Conservation (phyloP, 257 asterid species). For the Jaltomata sinuosa region DNA sequence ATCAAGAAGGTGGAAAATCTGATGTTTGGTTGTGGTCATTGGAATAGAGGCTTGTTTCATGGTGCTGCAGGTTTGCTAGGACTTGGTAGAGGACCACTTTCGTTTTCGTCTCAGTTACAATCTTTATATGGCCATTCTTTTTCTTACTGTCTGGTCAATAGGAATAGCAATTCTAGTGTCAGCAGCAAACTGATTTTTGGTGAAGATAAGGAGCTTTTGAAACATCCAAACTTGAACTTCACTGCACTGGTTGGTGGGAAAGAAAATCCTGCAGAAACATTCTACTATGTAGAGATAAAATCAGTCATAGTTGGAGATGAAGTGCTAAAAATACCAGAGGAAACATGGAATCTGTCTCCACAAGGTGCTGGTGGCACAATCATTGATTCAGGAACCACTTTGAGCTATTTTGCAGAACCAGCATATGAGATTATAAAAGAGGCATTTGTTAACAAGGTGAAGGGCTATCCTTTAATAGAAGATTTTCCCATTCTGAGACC, state of each 20-base stretch:
- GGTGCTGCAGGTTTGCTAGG: conserved; percentile 94
- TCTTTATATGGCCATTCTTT: conserved; percentile 63
- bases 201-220: conserved; percentile 45
- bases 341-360: conserved; percentile 42
- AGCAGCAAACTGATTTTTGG: conserved; percentile 87
- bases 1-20: conserved; percentile 55
- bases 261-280: conserved; percentile 56
- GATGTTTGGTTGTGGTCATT: conserved; percentile 93
- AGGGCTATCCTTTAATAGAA: conserved; percentile 33
- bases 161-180: conserved; percentile 65
- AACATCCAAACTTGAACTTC: conserved; percentile 51
- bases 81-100: conserved; percentile 67
- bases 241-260: conserved; percentile 41
- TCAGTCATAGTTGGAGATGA: conserved; percentile 60
- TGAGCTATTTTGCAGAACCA: conserved; percentile 71
- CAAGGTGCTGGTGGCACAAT: conserved; percentile 77
- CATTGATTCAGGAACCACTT: conserved; percentile 82
- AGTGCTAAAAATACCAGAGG: conserved; percentile 45
- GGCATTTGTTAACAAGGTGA: conserved; percentile 46
- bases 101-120: conserved; percentile 75
- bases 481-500: conserved; percentile 70
- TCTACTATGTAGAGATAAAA: conserved; percentile 58
- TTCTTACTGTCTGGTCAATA: conserved; percentile 78
- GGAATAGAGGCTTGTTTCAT: conserved; percentile 89
- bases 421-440: conserved; percentile 59